A percentile compares a stretch with the other conserved stretches of the same genome.
Evolutionary conservation across 2,329 filamentous ascomycete species (phyloP).

Genomic region (Hymenoscyphus linearis): DNA sequence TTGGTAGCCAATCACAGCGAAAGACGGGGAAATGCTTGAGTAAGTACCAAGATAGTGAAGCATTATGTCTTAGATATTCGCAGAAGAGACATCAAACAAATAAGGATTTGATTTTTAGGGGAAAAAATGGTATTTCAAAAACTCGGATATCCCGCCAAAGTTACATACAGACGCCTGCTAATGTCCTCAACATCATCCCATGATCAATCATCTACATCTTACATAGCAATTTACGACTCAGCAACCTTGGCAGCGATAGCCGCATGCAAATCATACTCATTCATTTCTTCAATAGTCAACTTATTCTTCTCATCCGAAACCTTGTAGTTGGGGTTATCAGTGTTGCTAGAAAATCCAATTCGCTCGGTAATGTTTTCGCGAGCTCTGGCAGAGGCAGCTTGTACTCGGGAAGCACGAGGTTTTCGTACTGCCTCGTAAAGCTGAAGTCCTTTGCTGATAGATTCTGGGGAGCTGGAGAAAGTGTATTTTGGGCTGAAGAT

Average conservation of each 20-base stretch:
- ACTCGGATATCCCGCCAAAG: background rate
- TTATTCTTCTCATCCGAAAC: constrained; percentile 57
- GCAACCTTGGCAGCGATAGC: constrained; percentile 40
- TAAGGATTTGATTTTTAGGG: background rate
- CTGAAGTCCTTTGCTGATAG: constrained; percentile 42
- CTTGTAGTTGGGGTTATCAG: constrained; percentile 49
- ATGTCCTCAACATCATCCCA: background rate
- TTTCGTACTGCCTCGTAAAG: constrained; percentile 49
- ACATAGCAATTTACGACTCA: background rate
- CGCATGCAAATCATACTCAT: constrained; percentile 55
- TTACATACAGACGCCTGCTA: background rate
- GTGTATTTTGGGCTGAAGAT: constrained; percentile 31
- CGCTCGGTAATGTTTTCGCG: constrained; percentile 58
- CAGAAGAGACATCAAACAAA: background rate
- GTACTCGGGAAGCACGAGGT: constrained; percentile 50
- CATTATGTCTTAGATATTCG: too few relatives aligned
- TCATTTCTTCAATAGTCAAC: constrained; percentile 66
- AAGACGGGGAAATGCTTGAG: too few relatives aligned
- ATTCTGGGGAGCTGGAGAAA: constrained; percentile 37
- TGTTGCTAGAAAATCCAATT: constrained; percentile 61
- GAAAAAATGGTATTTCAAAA: background rate
- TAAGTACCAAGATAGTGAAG: too few relatives aligned
- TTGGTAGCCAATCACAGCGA: too few relatives aligned
- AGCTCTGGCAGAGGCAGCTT: constrained; percentile 52
- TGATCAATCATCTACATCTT: background rate